Evolutionary conservation across 2,329 filamentous ascomycete species (phyloP), one percentile per base, ranked within the genome.

Genomic region (Fusarium sarcochroum): DNA sequence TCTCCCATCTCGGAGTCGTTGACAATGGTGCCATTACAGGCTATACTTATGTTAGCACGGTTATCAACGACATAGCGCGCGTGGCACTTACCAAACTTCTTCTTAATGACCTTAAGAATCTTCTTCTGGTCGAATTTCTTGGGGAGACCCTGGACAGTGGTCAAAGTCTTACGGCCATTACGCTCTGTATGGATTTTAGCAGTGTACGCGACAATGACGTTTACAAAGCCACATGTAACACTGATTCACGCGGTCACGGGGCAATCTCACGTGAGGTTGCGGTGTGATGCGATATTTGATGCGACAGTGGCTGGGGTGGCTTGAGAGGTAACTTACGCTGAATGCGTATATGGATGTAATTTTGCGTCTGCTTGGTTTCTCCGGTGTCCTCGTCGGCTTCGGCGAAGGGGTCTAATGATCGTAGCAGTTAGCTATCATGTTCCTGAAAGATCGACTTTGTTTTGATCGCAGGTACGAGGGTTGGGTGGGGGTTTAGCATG

Each of bases 81-180:
- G 4, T 40, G n/a, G 44, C 20, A 77, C 89, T 69, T 87, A 94
- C 91, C 92, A 80, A 98, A 98, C 82, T 97, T 96, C 90, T 98
- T 98, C 91, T 98, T 98, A 88, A 98, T 97, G 84, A 97, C 94
- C 88, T 98, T 98, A 79, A 99, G 91, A 82, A 99, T 98, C 87
- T 98, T 98, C 90, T 98, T 98, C 85, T 96, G 94, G 85, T 98
- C 95, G 80, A 98, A 98, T 82, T 98, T 98, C 87, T 96, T 96
- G 71, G 96, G 95, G 78, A 99, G 91, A 84, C 96, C 96, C 89
- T 98, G 95, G 79, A 99, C 94, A 78, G 96, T 99, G 78, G 96
- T 99, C 92, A 99, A 89, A 87, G 96, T 98, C 90, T 99, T 99
- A 84, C 96, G 96, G 90, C 96, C 96, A 98, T 99, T 99, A 86